Base-by-base conservation (phyloP, 345 rosid genomes). In the Aquilaria malaccensis region DNA sequence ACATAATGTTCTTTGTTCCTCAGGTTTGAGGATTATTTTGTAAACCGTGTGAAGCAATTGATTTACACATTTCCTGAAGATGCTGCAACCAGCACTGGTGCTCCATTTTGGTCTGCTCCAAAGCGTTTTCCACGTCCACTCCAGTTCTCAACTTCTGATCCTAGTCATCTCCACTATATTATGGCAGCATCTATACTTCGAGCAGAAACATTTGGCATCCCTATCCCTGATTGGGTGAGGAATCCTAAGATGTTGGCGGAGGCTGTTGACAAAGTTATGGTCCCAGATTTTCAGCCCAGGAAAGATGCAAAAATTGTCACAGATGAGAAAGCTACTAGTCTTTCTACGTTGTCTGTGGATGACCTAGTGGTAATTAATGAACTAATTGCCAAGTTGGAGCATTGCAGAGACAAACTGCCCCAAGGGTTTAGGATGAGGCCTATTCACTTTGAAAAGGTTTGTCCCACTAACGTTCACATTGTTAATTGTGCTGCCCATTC, bases 31-130 rank as follows among this genome's bases (percentile, higher is more conserved):
- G 99, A 95, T 66, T 91, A 95, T 77, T 95, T 88, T 58, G 73
- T 67, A 55, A 74, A 85, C 64, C 94, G 98, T 13, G 86, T 91
- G 64, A 91, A 88, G 86, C 98, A 95, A 71, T 62, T 95, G 72
- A 79, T 74, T 55, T 83, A 69, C 63, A 91, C 98, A 56, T 95
- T 95, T 76, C 98, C 99, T 2, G 99, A 95, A 75, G 98, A 88
- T 71, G 96, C 99, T 56, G 68, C 79, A 33, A 91, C 96, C 54
- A 88, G 93, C 71, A 88, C 86, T 2, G 97, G 99, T 37, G 86
- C 89, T 67, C 96, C 96, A 2, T 95, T 95, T 81, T 95, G 98
- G 98, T 95, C 99, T 7, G 99, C 99, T 50, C 97, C 99, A 54
- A 95, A 95, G 74, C 77, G 98, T 37, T 95, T 91, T 70, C 99